Conservation (phyloP, 441 rosid genomes). For the Rhodomyrtus psidioides region DNA sequence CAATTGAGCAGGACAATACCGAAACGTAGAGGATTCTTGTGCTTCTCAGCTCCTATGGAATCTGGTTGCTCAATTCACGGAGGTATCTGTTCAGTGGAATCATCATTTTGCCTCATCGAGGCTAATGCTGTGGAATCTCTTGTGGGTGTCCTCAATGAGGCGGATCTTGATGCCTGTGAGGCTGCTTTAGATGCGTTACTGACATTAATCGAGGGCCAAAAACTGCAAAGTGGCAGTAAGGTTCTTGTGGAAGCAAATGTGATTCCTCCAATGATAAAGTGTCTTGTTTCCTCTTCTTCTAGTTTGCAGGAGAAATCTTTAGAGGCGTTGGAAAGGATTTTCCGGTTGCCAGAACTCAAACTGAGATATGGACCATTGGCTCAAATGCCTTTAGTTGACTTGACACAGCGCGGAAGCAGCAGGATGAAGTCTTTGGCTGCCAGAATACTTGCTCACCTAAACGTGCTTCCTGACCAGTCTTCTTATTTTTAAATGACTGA, state of each 20-base stretch:
- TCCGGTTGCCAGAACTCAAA: slow-evolving; percentile 48
- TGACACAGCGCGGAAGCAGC: slow-evolving; percentile 49
- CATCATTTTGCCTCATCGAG: slow-evolving; percentile 62
- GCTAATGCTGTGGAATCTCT: slow-evolving; percentile 51
- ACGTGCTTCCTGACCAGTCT: slow-evolving; percentile 55
- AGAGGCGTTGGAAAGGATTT: slow-evolving; percentile 47
- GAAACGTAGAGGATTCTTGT: slow-evolving; percentile 36
- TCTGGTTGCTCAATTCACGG: slow-evolving; percentile 34
- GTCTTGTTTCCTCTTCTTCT: slow-evolving; percentile 41
- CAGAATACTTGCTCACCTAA: slow-evolving; percentile 55
- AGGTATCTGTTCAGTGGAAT: slow-evolving; percentile 41
- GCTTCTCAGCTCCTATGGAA: slow-evolving; percentile 43
- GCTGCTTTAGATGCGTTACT: slow-evolving; percentile 51
- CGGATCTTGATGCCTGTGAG: slow-evolving; percentile 36
- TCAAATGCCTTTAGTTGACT: slow-evolving; percentile 50
- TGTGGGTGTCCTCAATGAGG: slow-evolving; percentile 35
- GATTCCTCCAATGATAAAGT: slow-evolving; percentile 33
- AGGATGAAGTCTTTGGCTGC: slow-evolving; percentile 52
- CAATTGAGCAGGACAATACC: slow-evolving; percentile 25
- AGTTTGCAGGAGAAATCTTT: slow-evolving; percentile 50
- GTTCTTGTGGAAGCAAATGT: slow-evolving; percentile 50
- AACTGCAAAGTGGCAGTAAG: slow-evolving; percentile 46
- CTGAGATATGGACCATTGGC: slow-evolving; percentile 46
- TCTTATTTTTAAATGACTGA: slow-evolving; percentile 40
- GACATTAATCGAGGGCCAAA: slow-evolving; percentile 48